Evolutionary conservation across 305 asterid genomes (phyloP).

Genomic region (Fraxinus sp.): DNA sequence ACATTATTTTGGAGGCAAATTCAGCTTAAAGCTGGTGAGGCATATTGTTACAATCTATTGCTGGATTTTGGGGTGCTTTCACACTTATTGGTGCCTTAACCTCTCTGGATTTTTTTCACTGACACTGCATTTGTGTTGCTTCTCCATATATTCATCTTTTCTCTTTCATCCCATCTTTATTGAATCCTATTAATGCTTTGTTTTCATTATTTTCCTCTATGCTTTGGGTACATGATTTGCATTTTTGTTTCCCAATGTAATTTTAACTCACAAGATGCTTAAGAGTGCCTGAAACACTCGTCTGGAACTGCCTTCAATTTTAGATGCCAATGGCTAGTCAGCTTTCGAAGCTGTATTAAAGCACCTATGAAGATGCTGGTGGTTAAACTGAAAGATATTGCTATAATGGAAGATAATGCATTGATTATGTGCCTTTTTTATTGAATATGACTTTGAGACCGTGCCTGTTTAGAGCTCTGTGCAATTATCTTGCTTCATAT

Average conservation of each 20-base stretch:
- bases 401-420: slow-evolving; percentile 9
- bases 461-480: slow-evolving; percentile 16
- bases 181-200: background rate
- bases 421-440: background rate
- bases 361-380: slow-evolving; percentile 2
- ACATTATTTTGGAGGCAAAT: background rate
- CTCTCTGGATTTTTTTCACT: background rate
- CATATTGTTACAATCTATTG: background rate
- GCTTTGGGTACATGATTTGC: background rate
- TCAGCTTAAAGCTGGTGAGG: background rate
- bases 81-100: background rate
- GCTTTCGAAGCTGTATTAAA: slow-evolving; percentile 6
- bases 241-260: background rate
- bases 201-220: background rate
- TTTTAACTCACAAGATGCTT: slow-evolving; percentile 7
- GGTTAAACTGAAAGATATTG: slow-evolving; percentile 6
- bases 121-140: background rate
- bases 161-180: background rate
- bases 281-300: background rate
- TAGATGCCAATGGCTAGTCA: slow-evolving; percentile 8
- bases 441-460: background rate
- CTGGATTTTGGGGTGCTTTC: background rate
- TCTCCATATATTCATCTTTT: background rate
- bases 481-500: slow-evolving; percentile 21
- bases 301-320: slow-evolving; percentile 3